Percentiles rank a stretch among this genome's conserved stretches.
phyloP scores from a whole-genome alignment of 2,329 filamentous ascomycete species.

The Teratosphaeria zuluensis region DNA sequence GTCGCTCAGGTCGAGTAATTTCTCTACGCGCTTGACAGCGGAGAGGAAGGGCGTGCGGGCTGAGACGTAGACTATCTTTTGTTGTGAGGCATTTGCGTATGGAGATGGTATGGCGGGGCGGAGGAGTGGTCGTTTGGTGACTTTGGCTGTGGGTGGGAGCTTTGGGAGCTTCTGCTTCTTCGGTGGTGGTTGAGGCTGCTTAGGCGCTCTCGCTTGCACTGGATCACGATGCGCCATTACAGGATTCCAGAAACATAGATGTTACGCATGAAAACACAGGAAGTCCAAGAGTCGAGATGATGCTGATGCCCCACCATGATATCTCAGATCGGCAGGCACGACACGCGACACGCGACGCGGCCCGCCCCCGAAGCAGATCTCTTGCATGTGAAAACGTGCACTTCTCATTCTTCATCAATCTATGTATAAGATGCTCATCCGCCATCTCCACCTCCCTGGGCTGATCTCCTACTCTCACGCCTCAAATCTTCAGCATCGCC shows the following conservation, averaged over 20 bases:
- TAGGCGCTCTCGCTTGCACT: background rate
- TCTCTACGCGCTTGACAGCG: constrained; percentile 54
- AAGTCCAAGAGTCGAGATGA: background rate
- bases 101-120: constrained; percentile 46
- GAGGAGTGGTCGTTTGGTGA: constrained; percentile 50
- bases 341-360: background rate
- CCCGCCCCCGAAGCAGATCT: background rate
- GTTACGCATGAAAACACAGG: too few species aligned
- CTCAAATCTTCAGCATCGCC: constrained; percentile 45
- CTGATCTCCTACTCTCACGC: constrained; percentile 47
- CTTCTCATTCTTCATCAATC: background rate
- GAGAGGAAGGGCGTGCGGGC: constrained; percentile 58
- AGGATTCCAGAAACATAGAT: too few species aligned
- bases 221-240: background rate
- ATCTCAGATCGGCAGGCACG: background rate
- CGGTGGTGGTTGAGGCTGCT: constrained; percentile 1
- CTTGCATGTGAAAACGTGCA: constrained; percentile 5
- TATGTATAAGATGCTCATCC: constrained; percentile 38
- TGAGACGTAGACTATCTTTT: constrained; percentile 58
- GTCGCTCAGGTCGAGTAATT: constrained; percentile 49
- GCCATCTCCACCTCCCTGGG: constrained; percentile 50
- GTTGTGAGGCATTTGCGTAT: constrained; percentile 38
- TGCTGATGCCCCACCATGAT: background rate
- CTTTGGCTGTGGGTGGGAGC: constrained; percentile 31
- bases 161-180: background rate